These are phyloP conservation scores for Glomus cerebriforme DNA, from an alignment of 192 early-diverging fungal species.

Conservation along the genomic window DNA sequence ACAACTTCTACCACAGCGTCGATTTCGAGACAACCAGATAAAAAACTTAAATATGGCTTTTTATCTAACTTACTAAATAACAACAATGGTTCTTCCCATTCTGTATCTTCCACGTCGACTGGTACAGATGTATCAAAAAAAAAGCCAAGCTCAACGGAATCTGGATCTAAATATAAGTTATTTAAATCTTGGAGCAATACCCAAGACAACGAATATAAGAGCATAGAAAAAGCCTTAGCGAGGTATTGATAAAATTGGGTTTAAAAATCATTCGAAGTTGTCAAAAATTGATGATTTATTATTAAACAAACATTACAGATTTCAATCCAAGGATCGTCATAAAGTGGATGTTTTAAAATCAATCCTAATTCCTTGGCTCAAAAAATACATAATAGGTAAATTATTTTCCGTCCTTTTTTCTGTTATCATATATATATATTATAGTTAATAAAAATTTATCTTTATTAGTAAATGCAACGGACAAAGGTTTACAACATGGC, in stretches of 20 bases:
- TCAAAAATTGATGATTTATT: background rate
- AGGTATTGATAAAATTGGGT: background rate
- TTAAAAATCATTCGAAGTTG: background rate
- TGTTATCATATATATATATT: background rate
- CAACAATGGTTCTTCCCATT: background rate
- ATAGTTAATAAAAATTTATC: background rate
- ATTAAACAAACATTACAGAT: slow-evolving; percentile 1
- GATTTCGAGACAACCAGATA: background rate
- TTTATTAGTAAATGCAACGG: background rate
- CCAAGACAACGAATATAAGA: slow-evolving; percentile 30
- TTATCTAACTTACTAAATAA: background rate
- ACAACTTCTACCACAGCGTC: background rate
- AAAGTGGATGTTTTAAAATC: slow-evolving; percentile 26
- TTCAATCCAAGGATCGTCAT: slow-evolving; percentile 31
- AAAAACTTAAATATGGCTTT: background rate
- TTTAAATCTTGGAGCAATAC: slow-evolving; percentile 14
- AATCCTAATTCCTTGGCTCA: slow-evolving; percentile 22
- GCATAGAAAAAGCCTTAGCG: slow-evolving; percentile 16
- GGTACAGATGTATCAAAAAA: background rate
- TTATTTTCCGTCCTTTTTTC: too few relatives aligned
- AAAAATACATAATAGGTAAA: slow-evolving; percentile 23
- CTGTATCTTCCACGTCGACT: background rate
- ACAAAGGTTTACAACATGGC: background rate
- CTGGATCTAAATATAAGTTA: slow-evolving; percentile 13
- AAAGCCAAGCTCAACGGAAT: background rate